Conservation (phyloP, 2,329 filamentous ascomycete species). For the Fusarium agapanthi region DNA sequence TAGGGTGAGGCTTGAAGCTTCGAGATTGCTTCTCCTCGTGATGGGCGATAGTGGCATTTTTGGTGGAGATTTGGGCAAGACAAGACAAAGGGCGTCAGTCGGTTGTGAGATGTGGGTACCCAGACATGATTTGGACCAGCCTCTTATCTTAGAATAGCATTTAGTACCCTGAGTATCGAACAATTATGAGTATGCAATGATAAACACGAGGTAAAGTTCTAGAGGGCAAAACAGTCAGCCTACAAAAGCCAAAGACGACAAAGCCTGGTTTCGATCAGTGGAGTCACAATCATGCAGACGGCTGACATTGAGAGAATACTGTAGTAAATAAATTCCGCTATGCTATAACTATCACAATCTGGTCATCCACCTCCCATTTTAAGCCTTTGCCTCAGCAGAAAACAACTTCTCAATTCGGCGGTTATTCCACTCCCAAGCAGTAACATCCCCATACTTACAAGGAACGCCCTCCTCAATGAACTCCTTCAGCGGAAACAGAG, state of each 20-base stretch:
- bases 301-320: fast-evolving
- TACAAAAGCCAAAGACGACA: neutral
- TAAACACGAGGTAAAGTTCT: neutral
- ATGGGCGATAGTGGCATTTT: neutral
- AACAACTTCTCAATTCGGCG: slow-evolving; percentile 40
- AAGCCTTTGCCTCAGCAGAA: slow-evolving; percentile 1
- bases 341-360: slow-evolving; percentile 3
- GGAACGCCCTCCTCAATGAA: slow-evolving; percentile 41
- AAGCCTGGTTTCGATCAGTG: neutral
- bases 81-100: slow-evolving; percentile 16
- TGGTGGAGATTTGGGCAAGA: neutral
- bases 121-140: fast-evolving
- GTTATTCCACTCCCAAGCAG: slow-evolving; percentile 47
- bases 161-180: fast-evolving
- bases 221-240: neutral
- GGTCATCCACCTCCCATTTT: no score
- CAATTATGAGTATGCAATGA: fast-evolving
- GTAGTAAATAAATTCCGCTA: neutral
- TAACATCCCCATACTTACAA: slow-evolving; percentile 44
- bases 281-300: neutral
- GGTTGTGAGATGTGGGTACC: neutral
- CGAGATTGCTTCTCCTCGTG: slow-evolving; percentile 1
- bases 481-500: slow-evolving; percentile 42
- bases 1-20: slow-evolving; percentile 6
- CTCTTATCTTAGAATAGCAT: fast-evolving